phyloP scores from a whole-genome alignment of 2,329 filamentous ascomycete genomes.

The Pseudocercospora ulei region DNA sequence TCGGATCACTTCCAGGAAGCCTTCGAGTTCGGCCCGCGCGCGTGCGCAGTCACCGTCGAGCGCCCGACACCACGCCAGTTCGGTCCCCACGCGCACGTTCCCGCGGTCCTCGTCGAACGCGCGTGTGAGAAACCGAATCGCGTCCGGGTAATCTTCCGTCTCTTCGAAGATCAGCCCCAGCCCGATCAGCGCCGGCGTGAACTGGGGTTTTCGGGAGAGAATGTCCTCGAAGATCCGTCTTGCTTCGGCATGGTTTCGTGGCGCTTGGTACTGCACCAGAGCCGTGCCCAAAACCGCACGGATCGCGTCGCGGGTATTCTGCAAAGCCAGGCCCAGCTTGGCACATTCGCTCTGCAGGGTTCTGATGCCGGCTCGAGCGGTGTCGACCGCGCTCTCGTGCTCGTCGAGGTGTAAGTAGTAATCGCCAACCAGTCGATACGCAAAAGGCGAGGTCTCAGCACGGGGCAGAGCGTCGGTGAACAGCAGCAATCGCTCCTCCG shows the following conservation, averaged over 20 bases:
- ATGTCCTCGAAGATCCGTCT: constrained; percentile 77
- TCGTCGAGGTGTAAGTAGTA: constrained; percentile 81
- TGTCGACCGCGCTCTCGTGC: constrained; percentile 68
- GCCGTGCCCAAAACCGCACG: constrained; percentile 75
- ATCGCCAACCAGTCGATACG: constrained; percentile 70
- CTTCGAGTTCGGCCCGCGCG: constrained; percentile 60
- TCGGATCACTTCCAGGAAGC: constrained; percentile 57
- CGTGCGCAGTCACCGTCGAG: constrained; percentile 63
- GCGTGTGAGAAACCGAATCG: constrained; percentile 67
- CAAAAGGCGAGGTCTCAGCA: constrained; percentile 59
- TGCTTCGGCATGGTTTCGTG: constrained; percentile 79
- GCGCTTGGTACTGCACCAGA: constrained; percentile 79
- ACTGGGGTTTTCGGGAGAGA: constrained; percentile 62
- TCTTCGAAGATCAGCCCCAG: constrained; percentile 88
- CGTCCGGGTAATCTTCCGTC: constrained; percentile 75
- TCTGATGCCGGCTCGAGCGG: constrained; percentile 63
- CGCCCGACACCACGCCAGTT: constrained; percentile 86
- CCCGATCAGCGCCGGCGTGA: constrained; percentile 74
- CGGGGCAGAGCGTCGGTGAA: constrained; percentile 54
- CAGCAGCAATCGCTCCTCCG: constrained; percentile 69
- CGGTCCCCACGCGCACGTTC: constrained; percentile 71
- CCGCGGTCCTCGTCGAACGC: constrained; percentile 62
- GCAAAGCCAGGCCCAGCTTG: constrained; percentile 59
- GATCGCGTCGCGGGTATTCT: constrained; percentile 62
- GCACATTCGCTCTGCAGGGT: constrained; percentile 51